phyloP scores from a whole-genome alignment of 2,329 filamentous ascomycete genomes.

The Apiospora phragmitis region DNA sequence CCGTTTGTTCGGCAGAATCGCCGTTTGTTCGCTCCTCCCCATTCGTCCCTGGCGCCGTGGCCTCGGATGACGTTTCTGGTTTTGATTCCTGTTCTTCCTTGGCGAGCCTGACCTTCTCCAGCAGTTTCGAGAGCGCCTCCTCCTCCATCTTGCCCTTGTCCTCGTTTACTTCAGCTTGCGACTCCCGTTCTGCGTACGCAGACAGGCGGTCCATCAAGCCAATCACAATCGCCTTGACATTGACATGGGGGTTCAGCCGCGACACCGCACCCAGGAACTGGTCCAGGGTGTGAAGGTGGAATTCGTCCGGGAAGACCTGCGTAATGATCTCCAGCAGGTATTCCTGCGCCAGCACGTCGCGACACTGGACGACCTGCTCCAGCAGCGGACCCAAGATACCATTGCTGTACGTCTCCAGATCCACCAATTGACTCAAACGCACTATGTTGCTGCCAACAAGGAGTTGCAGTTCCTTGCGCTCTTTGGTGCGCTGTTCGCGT shows the following conservation, averaged over 20 bases:
- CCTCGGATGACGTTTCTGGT: constrained; percentile 21
- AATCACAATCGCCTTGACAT: constrained; percentile 97
- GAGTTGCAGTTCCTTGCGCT: constrained; percentile 92
- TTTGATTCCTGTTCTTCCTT: constrained; percentile 51
- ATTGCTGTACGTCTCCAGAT: constrained; percentile 90
- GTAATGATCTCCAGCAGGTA: constrained; percentile 98
- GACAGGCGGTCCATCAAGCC: constrained; percentile 96
- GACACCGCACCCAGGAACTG: constrained; percentile 93
- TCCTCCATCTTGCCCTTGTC: constrained; percentile 78
- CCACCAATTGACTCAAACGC: constrained; percentile 90
- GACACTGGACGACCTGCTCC: constrained; percentile 96
- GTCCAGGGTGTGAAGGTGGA: constrained; percentile 94
- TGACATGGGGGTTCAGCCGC: constrained; percentile 91
- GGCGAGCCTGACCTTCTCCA: constrained; percentile 75
- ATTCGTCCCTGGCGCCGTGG: constrained; percentile 37
- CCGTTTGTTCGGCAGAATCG: constrained; percentile 34
- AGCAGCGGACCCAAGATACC: constrained; percentile 84
- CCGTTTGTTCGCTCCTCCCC: constrained; percentile 36
- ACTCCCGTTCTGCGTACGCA: constrained; percentile 89
- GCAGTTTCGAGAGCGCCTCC: constrained; percentile 74
- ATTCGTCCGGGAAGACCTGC: constrained; percentile 98
- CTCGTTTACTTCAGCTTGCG: constrained; percentile 68
- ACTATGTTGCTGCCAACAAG: constrained; percentile 97
- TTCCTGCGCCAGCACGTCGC: constrained; percentile 94
- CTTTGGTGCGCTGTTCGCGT: constrained; percentile 87